Conservation (phyloP, 202 grass and related monocot genomes). For the Eragrostis tef region DNA sequence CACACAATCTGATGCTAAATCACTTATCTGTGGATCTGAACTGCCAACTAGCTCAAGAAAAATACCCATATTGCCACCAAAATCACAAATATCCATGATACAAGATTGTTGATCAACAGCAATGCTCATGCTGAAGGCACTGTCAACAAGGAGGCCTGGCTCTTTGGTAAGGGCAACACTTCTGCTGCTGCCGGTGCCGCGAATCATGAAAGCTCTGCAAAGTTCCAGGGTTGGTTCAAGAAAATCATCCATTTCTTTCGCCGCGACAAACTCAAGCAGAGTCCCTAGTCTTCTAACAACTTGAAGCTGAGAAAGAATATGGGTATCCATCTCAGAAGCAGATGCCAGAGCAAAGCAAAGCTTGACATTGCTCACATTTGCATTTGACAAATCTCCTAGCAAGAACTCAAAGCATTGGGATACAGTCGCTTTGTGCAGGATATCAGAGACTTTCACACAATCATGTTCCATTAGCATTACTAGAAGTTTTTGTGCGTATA, state of each 20-base stretch:
- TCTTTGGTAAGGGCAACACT: conserved; percentile 73
- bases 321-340: conserved; percentile 81
- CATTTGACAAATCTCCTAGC: conserved; percentile 86
- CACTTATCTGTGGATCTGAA: conserved; percentile 66
- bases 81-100: conserved; percentile 86
- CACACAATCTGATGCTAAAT: conserved; percentile 82
- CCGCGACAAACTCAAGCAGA: conserved; percentile 84
- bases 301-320: conserved; percentile 84
- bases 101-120: conserved; percentile 81
- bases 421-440: conserved; percentile 82
- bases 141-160: conserved; percentile 74
- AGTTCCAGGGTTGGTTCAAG: conserved; percentile 88
- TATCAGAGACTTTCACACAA: conserved; percentile 92
- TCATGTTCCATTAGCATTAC: conserved; percentile 92
- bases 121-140: conserved; percentile 86
- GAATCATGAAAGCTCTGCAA: conserved; percentile 81
- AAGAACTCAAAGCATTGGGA: conserved; percentile 92
- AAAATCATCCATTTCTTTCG: conserved; percentile 97
- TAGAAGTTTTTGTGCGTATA: conserved; percentile 97
- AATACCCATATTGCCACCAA: conserved; percentile 77
- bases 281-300: conserved; percentile 92
- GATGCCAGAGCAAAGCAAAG: conserved; percentile 89
- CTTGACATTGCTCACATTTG: conserved; percentile 93
- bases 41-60: conserved; percentile 73
- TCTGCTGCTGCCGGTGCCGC: conserved; percentile 76